phyloP scores from a whole-genome alignment of 495 filamentous ascomycete genomes.

The Lasiosphaeriaceae sp. region DNA sequence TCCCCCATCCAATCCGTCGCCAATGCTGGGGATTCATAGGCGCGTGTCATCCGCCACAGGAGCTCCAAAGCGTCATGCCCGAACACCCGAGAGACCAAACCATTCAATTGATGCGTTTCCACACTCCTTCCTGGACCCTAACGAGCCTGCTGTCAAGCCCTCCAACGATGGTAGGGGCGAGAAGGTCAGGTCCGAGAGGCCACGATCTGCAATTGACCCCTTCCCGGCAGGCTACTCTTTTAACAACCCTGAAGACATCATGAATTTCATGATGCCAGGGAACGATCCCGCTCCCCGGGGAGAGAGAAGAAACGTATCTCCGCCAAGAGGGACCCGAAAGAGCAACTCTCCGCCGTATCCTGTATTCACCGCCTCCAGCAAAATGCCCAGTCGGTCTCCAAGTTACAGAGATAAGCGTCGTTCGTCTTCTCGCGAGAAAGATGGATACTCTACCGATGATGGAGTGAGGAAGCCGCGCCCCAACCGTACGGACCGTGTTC shows the following conservation, averaged over 20 bases:
- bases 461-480: slow-evolving; percentile 11
- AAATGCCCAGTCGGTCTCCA: slow-evolving; percentile 16
- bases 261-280: slow-evolving; percentile 28
- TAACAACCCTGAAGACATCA: slow-evolving; percentile 15
- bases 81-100: slow-evolving; percentile 8
- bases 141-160: slow-evolving; percentile 6
- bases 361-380: slow-evolving; percentile 12
- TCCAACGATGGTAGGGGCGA: neutral
- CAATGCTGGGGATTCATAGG: slow-evolving; percentile 8
- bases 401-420: slow-evolving; percentile 15
- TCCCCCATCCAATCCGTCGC: slow-evolving; percentile 7
- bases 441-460: slow-evolving; percentile 23
- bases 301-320: slow-evolving; percentile 7
- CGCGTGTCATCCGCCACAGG: slow-evolving; percentile 17
- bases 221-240: slow-evolving; percentile 1
- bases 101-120: slow-evolving; percentile 8
- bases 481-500: slow-evolving; percentile 10
- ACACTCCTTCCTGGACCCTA: slow-evolving; percentile 7
- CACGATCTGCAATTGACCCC: slow-evolving; percentile 10
- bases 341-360: slow-evolving; percentile 27
- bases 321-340: slow-evolving; percentile 15
- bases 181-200: slow-evolving; percentile 5
- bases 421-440: slow-evolving; percentile 21
- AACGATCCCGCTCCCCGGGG: slow-evolving; percentile 9
- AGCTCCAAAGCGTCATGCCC: neutral